These are phyloP conservation scores for Exophiala bonariae DNA, from an alignment of 2,329 filamentous ascomycete species.

Conservation along the genomic window DNA sequence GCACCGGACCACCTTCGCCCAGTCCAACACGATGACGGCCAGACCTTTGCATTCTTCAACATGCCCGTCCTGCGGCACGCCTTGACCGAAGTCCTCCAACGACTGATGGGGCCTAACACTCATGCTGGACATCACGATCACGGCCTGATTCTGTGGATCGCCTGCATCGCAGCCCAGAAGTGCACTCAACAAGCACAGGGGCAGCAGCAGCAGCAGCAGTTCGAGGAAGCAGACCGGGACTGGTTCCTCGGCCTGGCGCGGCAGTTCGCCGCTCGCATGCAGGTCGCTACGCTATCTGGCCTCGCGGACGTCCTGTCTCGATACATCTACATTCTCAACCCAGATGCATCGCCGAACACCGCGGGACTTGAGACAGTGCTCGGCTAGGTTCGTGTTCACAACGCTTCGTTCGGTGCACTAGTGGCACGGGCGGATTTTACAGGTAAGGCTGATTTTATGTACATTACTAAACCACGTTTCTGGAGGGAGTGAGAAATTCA, in stretches of 20 bases:
- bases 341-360: slow-evolving; percentile 1
- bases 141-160: slow-evolving; percentile 18
- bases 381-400: no score
- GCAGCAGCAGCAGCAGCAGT: no score
- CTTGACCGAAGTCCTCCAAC: slow-evolving; percentile 1
- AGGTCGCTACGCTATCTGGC: slow-evolving; percentile 1
- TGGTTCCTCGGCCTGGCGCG: slow-evolving; percentile 14
- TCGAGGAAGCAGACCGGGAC: slow-evolving; percentile 1
- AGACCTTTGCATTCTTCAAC: slow-evolving; percentile 8
- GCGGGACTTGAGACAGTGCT: slow-evolving; percentile 6
- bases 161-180: slow-evolving; percentile 10
- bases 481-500: no score
- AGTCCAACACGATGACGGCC: not conserved
- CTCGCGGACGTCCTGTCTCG: slow-evolving; percentile 12
- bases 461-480: no score
- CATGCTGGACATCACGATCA: slow-evolving; percentile 11
- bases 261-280: not conserved
- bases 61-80: slow-evolving; percentile 4
- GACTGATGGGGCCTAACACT: no score
- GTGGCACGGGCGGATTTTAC: no score
- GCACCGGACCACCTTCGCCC: not conserved
- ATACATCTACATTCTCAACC: slow-evolving; percentile 1
- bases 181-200: not conserved
- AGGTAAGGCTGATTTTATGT: no score
- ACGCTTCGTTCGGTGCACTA: no score